A percentile compares a stretch with the other conserved stretches of the same genome.
Evolutionary conservation across 164 flowering plant genomes (phyloP).

Genomic region (Kingdonia uniflora): DNA sequence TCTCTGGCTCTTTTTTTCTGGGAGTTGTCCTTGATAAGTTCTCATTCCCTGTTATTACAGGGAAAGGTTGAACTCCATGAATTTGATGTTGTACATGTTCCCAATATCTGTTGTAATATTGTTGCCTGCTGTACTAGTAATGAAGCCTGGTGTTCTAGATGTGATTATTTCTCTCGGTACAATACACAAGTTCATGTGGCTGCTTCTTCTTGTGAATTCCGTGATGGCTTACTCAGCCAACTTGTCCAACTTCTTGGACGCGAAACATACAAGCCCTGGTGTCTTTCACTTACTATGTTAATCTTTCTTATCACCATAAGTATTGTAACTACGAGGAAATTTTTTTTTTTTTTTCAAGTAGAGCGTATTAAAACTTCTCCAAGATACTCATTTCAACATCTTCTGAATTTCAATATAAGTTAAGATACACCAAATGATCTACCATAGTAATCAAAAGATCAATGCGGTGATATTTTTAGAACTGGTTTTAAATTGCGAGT

Average conservation of each 20-base stretch:
- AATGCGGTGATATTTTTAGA: too few relatives aligned
- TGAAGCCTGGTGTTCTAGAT: constrained; percentile 68
- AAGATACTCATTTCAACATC: too few relatives aligned
- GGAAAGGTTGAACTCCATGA: constrained; percentile 95
- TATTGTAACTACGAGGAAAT: too few relatives aligned
- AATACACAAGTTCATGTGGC: constrained; percentile 51
- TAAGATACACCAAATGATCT: too few relatives aligned
- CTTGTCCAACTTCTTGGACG: constrained; percentile 83
- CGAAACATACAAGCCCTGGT: constrained; percentile 97
- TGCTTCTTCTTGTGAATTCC: constrained; percentile 74
- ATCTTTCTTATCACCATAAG: constrained; percentile 92
- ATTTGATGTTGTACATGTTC: constrained; percentile 86
- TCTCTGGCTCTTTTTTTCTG: too few relatives aligned
- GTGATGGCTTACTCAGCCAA: constrained; percentile 79
- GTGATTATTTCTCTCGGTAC: constrained; percentile 35
- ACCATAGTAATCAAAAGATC: too few relatives aligned
- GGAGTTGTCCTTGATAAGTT: too few relatives aligned
- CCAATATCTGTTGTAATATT: constrained; percentile 78
- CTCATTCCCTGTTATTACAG: constrained; percentile 27
- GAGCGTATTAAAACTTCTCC: too few relatives aligned
- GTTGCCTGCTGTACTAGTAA: constrained; percentile 55
- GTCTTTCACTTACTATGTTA: too few relatives aligned
- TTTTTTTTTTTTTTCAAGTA: too few relatives aligned
- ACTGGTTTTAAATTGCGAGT: too few relatives aligned
- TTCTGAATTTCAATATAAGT: too few relatives aligned